Evolutionary conservation across 176 grass and related monocot genomes (phyloP), one percentile per base, ranked within the genome.

Genomic region (Miscanthus lutarioriparius): DNA sequence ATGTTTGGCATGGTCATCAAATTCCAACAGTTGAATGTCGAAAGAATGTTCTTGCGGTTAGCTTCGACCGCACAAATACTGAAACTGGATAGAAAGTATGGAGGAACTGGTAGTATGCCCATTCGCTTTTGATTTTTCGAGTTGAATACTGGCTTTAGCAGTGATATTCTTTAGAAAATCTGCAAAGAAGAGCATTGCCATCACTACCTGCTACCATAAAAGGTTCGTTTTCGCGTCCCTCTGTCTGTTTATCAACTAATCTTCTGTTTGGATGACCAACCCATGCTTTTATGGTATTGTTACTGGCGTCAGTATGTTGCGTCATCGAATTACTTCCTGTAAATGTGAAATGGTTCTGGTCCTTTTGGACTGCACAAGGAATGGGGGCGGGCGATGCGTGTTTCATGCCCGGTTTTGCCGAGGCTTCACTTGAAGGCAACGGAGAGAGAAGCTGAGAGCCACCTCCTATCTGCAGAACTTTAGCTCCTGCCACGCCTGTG

Each of bases 401-500:
- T 67, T 72, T 39, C 83, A 67, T 78, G 28, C 27, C 3, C 0
- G 0, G 56, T 82, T 51, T 82, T 82, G 48, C 69, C 4, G 69
- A 91, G 62, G 30, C 85, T 91, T 87, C 81, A 84, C 70, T 84
- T 49, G 76, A 84, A 75, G 76, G 85, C 85, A 80, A 87, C 17
- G 4, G 12, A 28, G 73, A 28, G 22, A 67, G 39, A 35, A 69
- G 48, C 58, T 33, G 84, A 87, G 61, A 83, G 69, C 3, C 80
- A 83, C 80, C 64, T 80, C 81, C n/a, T 27, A 79, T 80, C 84
- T 54, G 16, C 76, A 80, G 4, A 80, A 83, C 67, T 86, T 79
- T 83, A 62, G 84, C 38, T 70, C 62, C 61, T 75, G 23, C 7
- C 49, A 87, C 49, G 67, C 43, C 61, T 22, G 70, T 80, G 23